Conservation (phyloP, 2,329 filamentous ascomycete genomes). For the Chaetomiaceae sp. region DNA sequence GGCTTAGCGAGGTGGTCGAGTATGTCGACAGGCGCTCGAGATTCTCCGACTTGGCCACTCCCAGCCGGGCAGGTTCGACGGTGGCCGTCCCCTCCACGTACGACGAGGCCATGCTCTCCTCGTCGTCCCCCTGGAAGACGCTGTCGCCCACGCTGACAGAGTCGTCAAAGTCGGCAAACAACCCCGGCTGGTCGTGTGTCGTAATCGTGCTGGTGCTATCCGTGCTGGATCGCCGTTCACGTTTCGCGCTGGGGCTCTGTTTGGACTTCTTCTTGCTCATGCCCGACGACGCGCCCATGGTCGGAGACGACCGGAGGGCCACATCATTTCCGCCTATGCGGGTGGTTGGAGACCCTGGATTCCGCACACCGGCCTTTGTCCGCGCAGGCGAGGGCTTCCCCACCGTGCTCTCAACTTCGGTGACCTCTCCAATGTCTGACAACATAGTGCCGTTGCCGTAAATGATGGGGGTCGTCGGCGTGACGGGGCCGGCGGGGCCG, state of each 20-base stretch:
- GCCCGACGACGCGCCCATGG: conserved; percentile 37
- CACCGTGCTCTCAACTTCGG: conserved; percentile 44
- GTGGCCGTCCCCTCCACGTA: conserved; percentile 42
- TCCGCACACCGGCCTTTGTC: conserved; percentile 30
- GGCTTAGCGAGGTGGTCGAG: conserved; percentile 70
- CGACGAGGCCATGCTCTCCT: conserved; percentile 57
- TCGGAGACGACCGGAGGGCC: conserved; percentile 40
- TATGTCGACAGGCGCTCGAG: conserved; percentile 37
- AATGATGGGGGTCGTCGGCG: conserved; percentile 57
- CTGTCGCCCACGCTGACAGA: conserved; percentile 56
- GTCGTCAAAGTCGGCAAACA: conserved; percentile 59
- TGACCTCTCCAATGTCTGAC: conserved; percentile 57
- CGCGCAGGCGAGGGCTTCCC: conserved; percentile 37
- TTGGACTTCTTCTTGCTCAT: conserved; percentile 42
- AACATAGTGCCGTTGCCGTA: conserved; percentile 65
- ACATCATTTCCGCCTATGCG: conserved; percentile 29
- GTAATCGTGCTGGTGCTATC: conserved; percentile 58
- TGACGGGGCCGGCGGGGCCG: conserved; percentile 37
- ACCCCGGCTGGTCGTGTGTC: conserved; percentile 40
- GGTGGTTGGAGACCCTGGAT: conserved; percentile 24
- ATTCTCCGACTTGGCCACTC: conserved; percentile 23
- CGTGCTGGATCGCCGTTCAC: conserved; percentile 48
- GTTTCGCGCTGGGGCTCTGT: conserved; percentile 31
- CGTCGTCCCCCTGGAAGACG: conserved; percentile 61
- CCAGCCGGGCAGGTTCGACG: conserved; percentile 26